These are phyloP conservation scores for Penicillium antarcticum DNA, from an alignment of 495 filamentous ascomycete genomes.

Conservation along the genomic window DNA sequence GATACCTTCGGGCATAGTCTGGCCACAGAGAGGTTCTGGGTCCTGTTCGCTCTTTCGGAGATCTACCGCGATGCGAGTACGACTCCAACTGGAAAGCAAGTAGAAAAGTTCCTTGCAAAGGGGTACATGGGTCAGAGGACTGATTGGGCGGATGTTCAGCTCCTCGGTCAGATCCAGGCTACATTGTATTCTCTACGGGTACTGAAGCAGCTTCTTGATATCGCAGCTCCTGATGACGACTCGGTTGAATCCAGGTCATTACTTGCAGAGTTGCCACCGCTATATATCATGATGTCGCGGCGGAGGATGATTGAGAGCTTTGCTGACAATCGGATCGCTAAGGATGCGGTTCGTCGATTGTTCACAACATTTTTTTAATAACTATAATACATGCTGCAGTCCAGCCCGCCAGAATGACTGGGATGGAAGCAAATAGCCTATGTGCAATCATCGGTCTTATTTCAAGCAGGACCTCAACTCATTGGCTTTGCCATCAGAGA, in stretches of 20 bases:
- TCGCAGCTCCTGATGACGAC: slow-evolving; percentile 9
- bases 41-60: slow-evolving; percentile 33
- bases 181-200: slow-evolving; percentile 66
- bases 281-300: slow-evolving; percentile 30
- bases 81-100: slow-evolving; percentile 6
- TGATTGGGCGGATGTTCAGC: slow-evolving; percentile 61
- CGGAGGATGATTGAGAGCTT: slow-evolving; percentile 18
- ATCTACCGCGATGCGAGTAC: slow-evolving; percentile 16
- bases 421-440: too few species aligned
- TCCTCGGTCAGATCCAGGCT: slow-evolving; percentile 60
- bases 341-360: slow-evolving; percentile 12
- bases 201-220: slow-evolving; percentile 50
- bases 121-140: slow-evolving; percentile 23
- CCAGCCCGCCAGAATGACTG: not conserved
- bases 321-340: not conserved
- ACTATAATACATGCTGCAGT: not conserved
- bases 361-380: slow-evolving; percentile 14
- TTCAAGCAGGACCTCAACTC: too few species aligned
- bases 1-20: slow-evolving; percentile 3
- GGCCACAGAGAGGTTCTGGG: slow-evolving; percentile 27
- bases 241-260: slow-evolving; percentile 1
- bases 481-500: too few species aligned
- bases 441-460: too few species aligned
- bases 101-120: slow-evolving; percentile 22
- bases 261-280: slow-evolving; percentile 28